phyloP scores from a whole-genome alignment of 2,329 filamentous ascomycete genomes.

The Trichoderma arundinaceum region DNA sequence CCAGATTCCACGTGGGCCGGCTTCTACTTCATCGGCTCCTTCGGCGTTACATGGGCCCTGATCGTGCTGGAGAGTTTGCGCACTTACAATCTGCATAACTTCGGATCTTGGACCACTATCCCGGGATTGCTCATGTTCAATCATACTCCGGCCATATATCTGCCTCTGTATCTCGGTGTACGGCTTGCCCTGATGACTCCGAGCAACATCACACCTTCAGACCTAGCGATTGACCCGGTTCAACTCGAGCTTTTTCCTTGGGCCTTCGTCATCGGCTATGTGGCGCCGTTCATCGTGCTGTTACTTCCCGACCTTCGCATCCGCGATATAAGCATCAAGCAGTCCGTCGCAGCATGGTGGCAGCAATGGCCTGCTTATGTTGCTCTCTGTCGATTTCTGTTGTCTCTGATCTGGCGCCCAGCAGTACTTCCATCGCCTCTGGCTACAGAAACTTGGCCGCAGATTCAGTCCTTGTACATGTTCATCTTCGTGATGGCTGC shows the following conservation, averaged over 20 bases:
- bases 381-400: background rate
- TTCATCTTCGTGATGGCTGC: too few species aligned
- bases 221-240: conserved; percentile 10
- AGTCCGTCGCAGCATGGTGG: conserved; percentile 12
- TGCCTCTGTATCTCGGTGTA: conserved; percentile 11
- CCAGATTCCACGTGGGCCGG: too few species aligned
- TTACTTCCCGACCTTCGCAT: conserved; percentile 10
- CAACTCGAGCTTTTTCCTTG: too few species aligned
- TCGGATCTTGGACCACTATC: conserved; percentile 15
- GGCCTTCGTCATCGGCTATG: too few species aligned
- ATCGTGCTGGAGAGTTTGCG: too few species aligned
- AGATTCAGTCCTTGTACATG: too few species aligned
- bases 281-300: conserved; percentile 1
- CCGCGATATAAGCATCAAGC: conserved; percentile 7
- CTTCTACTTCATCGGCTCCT: too few species aligned
- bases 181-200: conserved; percentile 8
- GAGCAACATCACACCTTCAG: conserved; percentile 3
- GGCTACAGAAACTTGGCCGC: too few species aligned
- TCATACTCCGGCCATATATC: conserved; percentile 8
- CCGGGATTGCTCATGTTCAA: conserved; percentile 7
- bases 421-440: too few species aligned
- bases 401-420: conserved; percentile 12
- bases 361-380: conserved; percentile 15
- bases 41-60: too few species aligned
- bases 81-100: too few species aligned